Evolutionary conservation across 2,329 filamentous ascomycete species (phyloP), one percentile per base, ranked within the genome.

Genomic region (Nemania bipapillata): DNA sequence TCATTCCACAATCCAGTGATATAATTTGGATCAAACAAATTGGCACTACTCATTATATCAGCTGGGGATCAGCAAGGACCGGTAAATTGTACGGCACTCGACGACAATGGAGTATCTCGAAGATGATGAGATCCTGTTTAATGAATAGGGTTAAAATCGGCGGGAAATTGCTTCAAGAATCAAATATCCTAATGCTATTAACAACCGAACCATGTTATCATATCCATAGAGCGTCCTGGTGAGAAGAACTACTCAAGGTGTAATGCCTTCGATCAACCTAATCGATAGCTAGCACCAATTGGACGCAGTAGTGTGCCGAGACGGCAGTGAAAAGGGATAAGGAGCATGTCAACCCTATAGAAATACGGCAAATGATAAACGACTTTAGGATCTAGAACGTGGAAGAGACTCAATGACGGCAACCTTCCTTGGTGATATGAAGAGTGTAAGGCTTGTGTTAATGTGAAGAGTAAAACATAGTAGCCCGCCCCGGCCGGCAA

Each of bases 51-150:
- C 37, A 26, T 11, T 20, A n/a, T 12, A 40, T 53, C 26, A 57
- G 37, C 37, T 42, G 20, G 49, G 22, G 54, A 59, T 30, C 49
- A 55, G 56, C 45, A 54, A 37, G 17, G 15, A 32, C 55, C 37
- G 58, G 65, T 26, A 66, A 57, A 54, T 59, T 66, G 66, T 65
- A 54, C 40, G 24, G 37, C 42, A 28, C 49, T 55, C 28, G 37
- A 49, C 8, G 53, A 15, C 6, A 35, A 37, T 4, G 42, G 17
- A 26, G n/a, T 30, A 42, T 5, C 12, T n/a, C n/a, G n/a, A n/a
- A 45, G 47, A 22, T 15, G 20, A 52, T 32, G 28, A 49, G 50
- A n/a, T 20, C 28, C 15, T 32, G 26, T 30, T 52, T 1, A 15
- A 6, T 20, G 5, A 30, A n/a, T 26, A 15, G 7, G 28, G 22